Base-by-base conservation (phyloP, 2,329 filamentous ascomycete species). In the Aaosphaeria pasadenensis region DNA sequence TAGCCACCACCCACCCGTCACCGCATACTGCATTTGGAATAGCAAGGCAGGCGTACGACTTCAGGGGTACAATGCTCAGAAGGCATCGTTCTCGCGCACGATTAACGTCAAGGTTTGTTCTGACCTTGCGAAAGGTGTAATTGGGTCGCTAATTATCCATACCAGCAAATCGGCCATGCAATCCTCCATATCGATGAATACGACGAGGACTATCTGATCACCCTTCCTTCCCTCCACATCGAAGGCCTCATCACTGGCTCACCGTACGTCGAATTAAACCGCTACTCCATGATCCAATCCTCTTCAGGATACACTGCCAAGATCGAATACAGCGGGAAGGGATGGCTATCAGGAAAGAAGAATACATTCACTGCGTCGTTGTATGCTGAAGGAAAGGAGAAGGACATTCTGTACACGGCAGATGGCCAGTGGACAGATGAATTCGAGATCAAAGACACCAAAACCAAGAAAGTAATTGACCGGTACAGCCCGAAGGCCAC, bases 341-440 rank as follows among this genome's bases (percentile, higher is more conserved):
- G 92, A 49, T 99, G 92, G 92, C 73, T 99, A 7, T 91, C 87
- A 41, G 94, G 92, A 57, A 95, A 95, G 79, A 96, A 96, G 77
- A 97, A 97, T 75, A 88, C 81, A 48, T 90, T 97, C 68, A 83
- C 78, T 9, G 92, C 91, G 11, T 78, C 78, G 28, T 69, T 97
- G 48, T 91, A 87, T 73, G 88, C 71, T 73, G 84, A 74, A 52
- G 81, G 77, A 53, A 84, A 74, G 72, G 89, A 86, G 71, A 88
- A 87, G 72, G 86, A 88, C 45, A 80, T 83, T 51, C 77, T 86
- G 43, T 96, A 92, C 77, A 89, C 85, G n/a, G 79, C 87, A 36
- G 85, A 90, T 30, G 94, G 94, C 28, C 89, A 95, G 68, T 99
- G 94, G 94, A 95, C 85, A 49, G 89, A 90, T 62, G 76, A 77